phyloP scores from a whole-genome alignment of 805 yeast genomes.

The Cyberlindnera amylophila region DNA sequence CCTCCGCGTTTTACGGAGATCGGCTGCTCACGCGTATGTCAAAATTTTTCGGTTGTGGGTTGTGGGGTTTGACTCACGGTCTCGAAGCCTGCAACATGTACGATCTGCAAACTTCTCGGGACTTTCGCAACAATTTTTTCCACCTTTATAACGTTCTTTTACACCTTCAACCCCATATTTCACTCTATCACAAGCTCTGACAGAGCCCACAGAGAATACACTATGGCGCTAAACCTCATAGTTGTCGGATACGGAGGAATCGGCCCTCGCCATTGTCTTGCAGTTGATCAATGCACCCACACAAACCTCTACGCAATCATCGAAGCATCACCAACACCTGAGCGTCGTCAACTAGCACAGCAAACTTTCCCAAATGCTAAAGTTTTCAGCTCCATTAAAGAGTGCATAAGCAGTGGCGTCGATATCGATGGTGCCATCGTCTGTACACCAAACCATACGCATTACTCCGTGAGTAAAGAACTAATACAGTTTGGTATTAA shows the following conservation, averaged over 20 bases:
- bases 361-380: conserved; percentile 9
- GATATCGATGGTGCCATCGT: conserved; percentile 19
- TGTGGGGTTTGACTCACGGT: no score
- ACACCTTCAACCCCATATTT: no score
- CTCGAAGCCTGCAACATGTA: no score
- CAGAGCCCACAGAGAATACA: no score
- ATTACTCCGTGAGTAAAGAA: conserved; percentile 9
- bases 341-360: conserved; percentile 7
- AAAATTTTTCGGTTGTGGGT: no score
- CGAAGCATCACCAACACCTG: conserved; percentile 13
- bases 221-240: conserved; percentile 9
- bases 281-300: conserved; percentile 13
- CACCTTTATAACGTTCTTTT: no score
- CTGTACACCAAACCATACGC: conserved; percentile 22
- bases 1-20: no score
- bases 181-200: no score
- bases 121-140: no score
- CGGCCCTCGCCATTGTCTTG: conserved; percentile 20
- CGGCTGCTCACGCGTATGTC: no score
- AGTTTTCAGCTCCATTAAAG: conserved; percentile 9
- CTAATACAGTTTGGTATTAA: conserved; percentile 10
- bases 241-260: conserved; percentile 20
- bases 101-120: no score
- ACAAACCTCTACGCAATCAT: conserved; percentile 16
- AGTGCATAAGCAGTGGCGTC: conserved; percentile 3